Evolutionary conservation across 192 early-diverging fungal genomes (phyloP).

Genomic region (Chytriomyces hyalinus): DNA sequence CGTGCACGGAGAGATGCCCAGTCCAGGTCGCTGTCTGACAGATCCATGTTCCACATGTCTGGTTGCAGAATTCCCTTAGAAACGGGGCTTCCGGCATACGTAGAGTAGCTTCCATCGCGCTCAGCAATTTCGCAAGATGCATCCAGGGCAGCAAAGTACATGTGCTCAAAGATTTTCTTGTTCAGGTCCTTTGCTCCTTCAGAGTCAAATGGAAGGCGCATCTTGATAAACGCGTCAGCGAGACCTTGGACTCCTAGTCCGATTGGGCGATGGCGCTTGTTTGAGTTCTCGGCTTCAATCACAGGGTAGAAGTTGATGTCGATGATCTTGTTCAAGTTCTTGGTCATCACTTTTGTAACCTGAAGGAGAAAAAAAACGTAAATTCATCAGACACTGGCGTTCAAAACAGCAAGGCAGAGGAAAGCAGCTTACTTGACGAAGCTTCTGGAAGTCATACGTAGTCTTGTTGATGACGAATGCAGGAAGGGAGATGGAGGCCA

Average conservation of each 20-base stretch:
- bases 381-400: background rate
- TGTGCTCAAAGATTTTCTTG: constrained; percentile 91
- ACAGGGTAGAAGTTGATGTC: constrained; percentile 98
- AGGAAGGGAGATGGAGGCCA: constrained; percentile 93
- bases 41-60: constrained; percentile 87
- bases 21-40: constrained; percentile 75
- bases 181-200: constrained; percentile 82
- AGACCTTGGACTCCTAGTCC: constrained; percentile 98
- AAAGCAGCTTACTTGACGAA: constrained; percentile 61
- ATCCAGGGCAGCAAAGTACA: constrained; percentile 93
- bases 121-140: constrained; percentile 89
- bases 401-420: background rate
- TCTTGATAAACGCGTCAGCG: constrained; percentile 93
- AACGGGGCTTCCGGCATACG: constrained; percentile 87
- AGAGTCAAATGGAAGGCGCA: constrained; percentile 95
- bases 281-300: constrained; percentile 81
- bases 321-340: constrained; percentile 96
- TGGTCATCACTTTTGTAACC: constrained; percentile 86
- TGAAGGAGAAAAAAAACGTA: constrained; percentile 16
- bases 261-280: constrained; percentile 95
- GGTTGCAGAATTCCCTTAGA: constrained; percentile 90
- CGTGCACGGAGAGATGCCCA: constrained; percentile 81
- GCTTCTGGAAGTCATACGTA: constrained; percentile 82
- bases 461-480: constrained; percentile 73
- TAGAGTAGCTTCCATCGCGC: constrained; percentile 78